Evolutionary conservation across 371 early-diverging fungal species (phyloP).

Genomic region (Actinomucor elegans): DNA sequence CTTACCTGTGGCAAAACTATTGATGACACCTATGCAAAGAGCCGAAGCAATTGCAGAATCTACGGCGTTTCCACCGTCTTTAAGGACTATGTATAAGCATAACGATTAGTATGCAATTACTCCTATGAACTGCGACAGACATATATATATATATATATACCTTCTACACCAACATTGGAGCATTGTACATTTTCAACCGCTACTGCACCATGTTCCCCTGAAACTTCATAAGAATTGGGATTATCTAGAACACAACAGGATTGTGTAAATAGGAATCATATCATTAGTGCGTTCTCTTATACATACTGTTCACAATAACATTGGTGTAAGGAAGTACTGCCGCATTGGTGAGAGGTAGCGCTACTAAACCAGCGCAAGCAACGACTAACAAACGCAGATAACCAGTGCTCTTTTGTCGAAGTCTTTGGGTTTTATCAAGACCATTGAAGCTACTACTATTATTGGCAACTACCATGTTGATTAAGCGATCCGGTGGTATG

Average conservation of each 20-base stretch:
- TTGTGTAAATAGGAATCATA: neutral
- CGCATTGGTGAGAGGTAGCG: neutral
- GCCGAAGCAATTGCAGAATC: slow-evolving; percentile 95
- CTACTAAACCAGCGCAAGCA: no score
- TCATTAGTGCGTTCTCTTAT: neutral
- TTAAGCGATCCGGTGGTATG: no score
- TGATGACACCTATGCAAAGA: slow-evolving; percentile 91
- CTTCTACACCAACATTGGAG: slow-evolving; percentile 81
- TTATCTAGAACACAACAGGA: neutral
- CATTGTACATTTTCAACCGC: slow-evolving; percentile 84
- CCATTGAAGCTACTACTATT: no score
- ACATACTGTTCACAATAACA: neutral
- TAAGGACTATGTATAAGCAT: slow-evolving; percentile 54
- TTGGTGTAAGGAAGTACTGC: neutral
- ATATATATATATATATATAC: slow-evolving; percentile 24
- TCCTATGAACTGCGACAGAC: no score
- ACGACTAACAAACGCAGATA: no score
- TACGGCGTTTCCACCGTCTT: slow-evolving; percentile 92
- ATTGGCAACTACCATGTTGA: no score
- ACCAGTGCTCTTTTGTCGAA: no score
- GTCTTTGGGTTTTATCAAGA: no score
- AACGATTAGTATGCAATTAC: neutral
- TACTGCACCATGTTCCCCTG: slow-evolving; percentile 65
- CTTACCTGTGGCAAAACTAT: slow-evolving; percentile 95
- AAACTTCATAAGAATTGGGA: neutral